A percentile compares a stretch with the other conserved stretches of the same genome.
Conservation (phyloP, 371 early-diverging fungal genomes). For the Rhizopus stolonifer region DNA sequence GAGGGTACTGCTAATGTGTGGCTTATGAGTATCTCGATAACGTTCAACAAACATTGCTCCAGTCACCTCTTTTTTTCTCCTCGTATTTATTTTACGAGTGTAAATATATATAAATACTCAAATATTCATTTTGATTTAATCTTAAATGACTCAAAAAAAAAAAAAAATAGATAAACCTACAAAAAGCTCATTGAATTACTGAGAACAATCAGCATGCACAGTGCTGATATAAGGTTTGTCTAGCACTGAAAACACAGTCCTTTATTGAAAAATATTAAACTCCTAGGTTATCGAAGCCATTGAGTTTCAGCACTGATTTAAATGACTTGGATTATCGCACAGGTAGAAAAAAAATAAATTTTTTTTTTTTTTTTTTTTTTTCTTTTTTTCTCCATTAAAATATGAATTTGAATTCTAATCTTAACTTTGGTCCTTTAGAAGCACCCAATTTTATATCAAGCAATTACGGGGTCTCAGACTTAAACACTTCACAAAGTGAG, state of each 20-base stretch:
- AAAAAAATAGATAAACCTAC: too few species aligned
- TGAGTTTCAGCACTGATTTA: conserved; percentile 12
- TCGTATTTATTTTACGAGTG: conserved; percentile 3
- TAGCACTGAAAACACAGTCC: not conserved
- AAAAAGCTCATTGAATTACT: not conserved
- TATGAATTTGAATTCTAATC: conserved; percentile 3
- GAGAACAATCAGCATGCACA: conserved; percentile 24
- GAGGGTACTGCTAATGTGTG: not conserved
- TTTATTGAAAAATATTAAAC: not conserved
- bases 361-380: not conserved
- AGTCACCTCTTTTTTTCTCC: not conserved
- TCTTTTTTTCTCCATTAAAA: not conserved
- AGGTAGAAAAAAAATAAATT: not conserved
- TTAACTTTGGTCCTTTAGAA: not conserved
- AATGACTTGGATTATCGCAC: conserved; percentile 5
- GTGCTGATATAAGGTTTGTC: conserved; percentile 26
- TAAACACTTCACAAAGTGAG: not conserved
- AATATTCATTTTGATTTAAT: too few species aligned
- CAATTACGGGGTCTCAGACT: not conserved
- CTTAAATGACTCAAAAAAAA: not conserved
- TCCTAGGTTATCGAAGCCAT: conserved; percentile 13
- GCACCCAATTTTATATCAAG: conserved; percentile 6
- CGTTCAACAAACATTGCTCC: not conserved
- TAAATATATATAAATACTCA: too few species aligned
- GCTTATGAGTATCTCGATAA: not conserved